These are phyloP conservation scores for Lactarius indigo DNA, from an alignment of 768 basidiomycete genomes.

Conservation along the genomic window DNA sequence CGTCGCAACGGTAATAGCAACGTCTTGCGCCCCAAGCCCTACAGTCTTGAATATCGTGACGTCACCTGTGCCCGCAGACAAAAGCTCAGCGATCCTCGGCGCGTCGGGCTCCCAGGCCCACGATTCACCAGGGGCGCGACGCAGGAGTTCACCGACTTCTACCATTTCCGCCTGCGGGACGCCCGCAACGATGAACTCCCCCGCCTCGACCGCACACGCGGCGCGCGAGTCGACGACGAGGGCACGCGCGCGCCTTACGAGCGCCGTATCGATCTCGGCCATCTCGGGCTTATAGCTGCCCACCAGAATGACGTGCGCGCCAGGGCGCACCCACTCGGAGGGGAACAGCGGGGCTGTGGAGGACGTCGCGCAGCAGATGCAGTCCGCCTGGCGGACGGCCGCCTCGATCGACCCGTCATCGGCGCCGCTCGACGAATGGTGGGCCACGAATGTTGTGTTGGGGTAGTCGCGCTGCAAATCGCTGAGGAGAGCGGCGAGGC, in stretches of 20 bases:
- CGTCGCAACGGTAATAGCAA: slow-evolving; percentile 70
- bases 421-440: slow-evolving; percentile 5
- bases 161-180: slow-evolving; percentile 41
- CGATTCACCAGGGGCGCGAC: not conserved
- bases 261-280: slow-evolving; percentile 63
- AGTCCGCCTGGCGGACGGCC: slow-evolving; percentile 45
- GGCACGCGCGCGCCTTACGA: slow-evolving; percentile 51
- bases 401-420: slow-evolving; percentile 28
- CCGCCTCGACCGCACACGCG: slow-evolving; percentile 74
- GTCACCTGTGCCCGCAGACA: slow-evolving; percentile 25
- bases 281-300: slow-evolving; percentile 82
- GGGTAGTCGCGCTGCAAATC: slow-evolving; percentile 33
- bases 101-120: slow-evolving; percentile 18
- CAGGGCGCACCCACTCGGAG: slow-evolving; percentile 54
- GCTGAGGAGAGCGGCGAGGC: slow-evolving; percentile 40
- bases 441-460: slow-evolving; percentile 16
- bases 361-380: slow-evolving; percentile 75
- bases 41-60: slow-evolving; percentile 88
- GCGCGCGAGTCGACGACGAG: slow-evolving; percentile 72
- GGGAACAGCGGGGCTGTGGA: slow-evolving; percentile 69
- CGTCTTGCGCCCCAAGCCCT: slow-evolving; percentile 82
- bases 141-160: slow-evolving; percentile 69
- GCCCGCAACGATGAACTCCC: slow-evolving; percentile 67
- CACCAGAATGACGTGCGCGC: slow-evolving; percentile 69
- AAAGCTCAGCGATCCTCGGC: slow-evolving; percentile 21